Evolutionary conservation across 2,329 filamentous ascomycete genomes (phyloP), one percentile per base, ranked within the genome.

Genomic region (Hypoxylon sp.): DNA sequence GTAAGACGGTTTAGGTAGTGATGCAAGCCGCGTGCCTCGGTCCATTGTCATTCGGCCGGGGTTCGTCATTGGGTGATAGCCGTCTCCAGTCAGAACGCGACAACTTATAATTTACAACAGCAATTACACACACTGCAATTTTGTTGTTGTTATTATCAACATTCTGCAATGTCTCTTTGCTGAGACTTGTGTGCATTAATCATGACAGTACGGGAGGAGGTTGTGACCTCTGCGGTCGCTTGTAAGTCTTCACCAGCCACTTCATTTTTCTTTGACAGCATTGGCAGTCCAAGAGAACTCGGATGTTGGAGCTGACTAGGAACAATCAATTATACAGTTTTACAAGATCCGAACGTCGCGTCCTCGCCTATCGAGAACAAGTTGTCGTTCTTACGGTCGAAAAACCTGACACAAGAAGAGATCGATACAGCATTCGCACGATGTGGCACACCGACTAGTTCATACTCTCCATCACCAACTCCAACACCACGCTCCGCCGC

Each of bases 401-500:
- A 99, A 82, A 98, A 99, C 80, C 87, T 99, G 60, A 98, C 95
- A 0, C 92, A 96, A 79, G 95, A 98, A 81, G 97, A 99, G 82
- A 92, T 99, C 75, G 93, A 96, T 77, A 85, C 89, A 38, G 92
- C 97, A 14, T 86, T 99, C 72, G 87, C 92, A 45, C 90, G 95
- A 75, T 89, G 89, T 50, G 90, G 91, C 4, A 53, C 64, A 55
- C 50, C 68, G 21, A 61, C 72, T 19, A 70, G 89, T 89, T 74
- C 87, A 86, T 72, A 78, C 83, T 48, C 81, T 82, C 34, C 79
- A 82, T 76, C 80, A 77, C 60, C 70, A 75, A 76, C 82, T 74
- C 72, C 81, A 79, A 76, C 66, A 23, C 36, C 82, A 69, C 75
- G 82, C 46, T 77, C 84, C 38, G 81, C 87, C 78, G 64, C 75